Base-by-base conservation (phyloP, 1,139 yeast genomes). In the Pichia terricola region DNA sequence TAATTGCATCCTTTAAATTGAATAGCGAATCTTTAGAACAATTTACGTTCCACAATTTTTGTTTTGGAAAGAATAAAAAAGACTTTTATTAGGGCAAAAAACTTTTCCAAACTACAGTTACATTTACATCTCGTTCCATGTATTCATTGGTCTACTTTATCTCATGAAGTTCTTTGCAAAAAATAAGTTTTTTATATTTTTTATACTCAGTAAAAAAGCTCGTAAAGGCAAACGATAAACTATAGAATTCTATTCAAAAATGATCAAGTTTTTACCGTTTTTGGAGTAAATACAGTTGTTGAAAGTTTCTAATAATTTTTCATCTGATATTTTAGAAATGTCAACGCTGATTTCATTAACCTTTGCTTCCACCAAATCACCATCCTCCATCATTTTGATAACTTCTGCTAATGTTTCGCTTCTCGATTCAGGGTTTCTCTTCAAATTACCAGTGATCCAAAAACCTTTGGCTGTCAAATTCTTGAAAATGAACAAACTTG, bases 371-470 rank as follows among this genome's bases (percentile, higher is more conserved):
- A 67, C 63, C 52, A 73, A 61, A 68, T 79, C 66, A 16, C 83
- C 88, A 6, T 70, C 64, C 54, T 79, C 75, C 63, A 84, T 85
- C 69, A 88, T 70, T 43, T 72, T 68, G 35, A 86, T 72, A 45
- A 91, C 72, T 50, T 75, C 79, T 33, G 67, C 59, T 46, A 88
- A 73, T 34, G 86, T 77, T 28, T 70, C 65, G 45, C 67, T 61
- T 63, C 89, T 86, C 53, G 77, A 73, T 33, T 71, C 73, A 3
- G 82, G 81, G 56, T 85, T 70, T 46, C 72, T 64, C 57, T 79
- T 78, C 53, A 81, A 75, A 68, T 85, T 81, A 41, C 73, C 79
- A 9, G 97, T 85, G 45, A 91, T 79, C 98, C 99, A 91, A 67
- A 84, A 91, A 0, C 99, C 98, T 37, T 80, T 77, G 47, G 89